Evolutionary conservation across 371 early-diverging fungal species (phyloP).

Genomic region (Mucor circinelloides): DNA sequence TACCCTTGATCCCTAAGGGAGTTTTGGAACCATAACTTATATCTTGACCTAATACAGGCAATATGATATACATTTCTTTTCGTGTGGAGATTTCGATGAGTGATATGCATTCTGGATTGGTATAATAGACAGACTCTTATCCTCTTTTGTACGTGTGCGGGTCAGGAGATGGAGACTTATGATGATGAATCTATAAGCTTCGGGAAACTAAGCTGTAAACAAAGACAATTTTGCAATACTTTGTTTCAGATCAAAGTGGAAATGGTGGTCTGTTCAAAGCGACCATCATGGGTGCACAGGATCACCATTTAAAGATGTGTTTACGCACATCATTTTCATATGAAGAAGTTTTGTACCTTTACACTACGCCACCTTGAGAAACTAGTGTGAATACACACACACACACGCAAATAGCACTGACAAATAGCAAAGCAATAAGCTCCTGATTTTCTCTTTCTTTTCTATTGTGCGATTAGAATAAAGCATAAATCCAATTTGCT

Average conservation of each 20-base stretch:
- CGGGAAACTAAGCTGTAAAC: no score
- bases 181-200: not conserved
- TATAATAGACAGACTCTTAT: not conserved
- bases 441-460: not conserved
- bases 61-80: no score
- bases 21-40: no score
- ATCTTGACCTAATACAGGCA: no score
- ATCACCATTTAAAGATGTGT: not conserved
- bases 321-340: not conserved
- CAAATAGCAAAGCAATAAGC: not conserved
- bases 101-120: not conserved
- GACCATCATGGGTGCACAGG: not conserved
- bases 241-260: no score
- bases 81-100: no score
- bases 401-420: not conserved
- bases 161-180: not conserved
- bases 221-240: no score
- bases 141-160: not conserved
- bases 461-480: not conserved
- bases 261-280: not conserved
- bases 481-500: not conserved
- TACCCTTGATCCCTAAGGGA: no score
- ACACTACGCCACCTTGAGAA: not conserved
- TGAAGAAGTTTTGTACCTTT: not conserved
- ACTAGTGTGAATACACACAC: not conserved